Evolutionary conservation across 495 filamentous ascomycete genomes (phyloP).

Genomic region (Talaromyces adpressus): DNA sequence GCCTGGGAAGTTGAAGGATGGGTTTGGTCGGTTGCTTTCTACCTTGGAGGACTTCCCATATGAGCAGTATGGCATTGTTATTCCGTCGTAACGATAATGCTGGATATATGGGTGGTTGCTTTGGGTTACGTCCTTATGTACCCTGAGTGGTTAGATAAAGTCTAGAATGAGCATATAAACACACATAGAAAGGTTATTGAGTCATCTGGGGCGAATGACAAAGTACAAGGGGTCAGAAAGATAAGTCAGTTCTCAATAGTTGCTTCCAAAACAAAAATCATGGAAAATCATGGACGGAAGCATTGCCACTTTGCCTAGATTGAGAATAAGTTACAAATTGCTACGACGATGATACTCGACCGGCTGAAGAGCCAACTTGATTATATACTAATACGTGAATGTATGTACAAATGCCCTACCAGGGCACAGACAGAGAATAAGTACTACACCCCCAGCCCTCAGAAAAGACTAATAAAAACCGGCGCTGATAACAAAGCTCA

Average conservation of each 20-base stretch:
- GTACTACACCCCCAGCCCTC: too few relatives aligned
- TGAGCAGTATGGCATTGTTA: constrained; percentile 57
- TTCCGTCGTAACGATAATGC: constrained; percentile 9
- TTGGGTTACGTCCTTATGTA: not conserved
- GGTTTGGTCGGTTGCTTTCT: constrained; percentile 58
- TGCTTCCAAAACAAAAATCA: too few relatives aligned
- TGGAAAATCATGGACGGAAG: too few relatives aligned
- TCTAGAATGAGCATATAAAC: not conserved
- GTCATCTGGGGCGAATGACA: not conserved
- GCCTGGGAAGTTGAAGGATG: constrained; percentile 57
- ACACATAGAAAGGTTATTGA: not conserved
- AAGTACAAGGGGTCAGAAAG: not conserved
- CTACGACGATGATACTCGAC: too few relatives aligned
- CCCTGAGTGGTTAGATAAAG: not conserved
- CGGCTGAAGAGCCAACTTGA: too few relatives aligned
- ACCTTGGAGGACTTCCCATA: constrained; percentile 69
- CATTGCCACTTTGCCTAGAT: not conserved
- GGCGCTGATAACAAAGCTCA: constrained; percentile 36
- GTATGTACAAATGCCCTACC: too few relatives aligned
- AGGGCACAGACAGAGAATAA: too few relatives aligned
- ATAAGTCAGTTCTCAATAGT: not conserved
- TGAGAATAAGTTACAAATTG: not conserved
- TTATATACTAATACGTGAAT: too few relatives aligned
- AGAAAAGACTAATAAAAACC: constrained; percentile 28
- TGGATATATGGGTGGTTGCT: not conserved